Evolutionary conservation across 2,329 filamentous ascomycete genomes (phyloP).

Genomic region (Neodidymelliopsis sp.): DNA sequence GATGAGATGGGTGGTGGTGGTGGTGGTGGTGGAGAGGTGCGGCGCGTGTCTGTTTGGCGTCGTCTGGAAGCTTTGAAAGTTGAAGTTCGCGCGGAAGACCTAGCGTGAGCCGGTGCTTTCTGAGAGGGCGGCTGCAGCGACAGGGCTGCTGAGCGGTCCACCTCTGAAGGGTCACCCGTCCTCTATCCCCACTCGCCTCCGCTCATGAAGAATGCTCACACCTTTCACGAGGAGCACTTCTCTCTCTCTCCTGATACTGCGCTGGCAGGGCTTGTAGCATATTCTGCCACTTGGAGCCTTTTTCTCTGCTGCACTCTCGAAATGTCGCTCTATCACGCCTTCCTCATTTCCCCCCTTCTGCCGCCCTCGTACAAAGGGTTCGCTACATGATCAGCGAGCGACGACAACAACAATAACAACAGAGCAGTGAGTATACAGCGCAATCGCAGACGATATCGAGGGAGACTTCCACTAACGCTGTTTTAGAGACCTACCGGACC

Average conservation of each 20-base stretch:
- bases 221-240: too few relatives aligned
- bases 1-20: neutral
- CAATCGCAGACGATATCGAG: too few relatives aligned
- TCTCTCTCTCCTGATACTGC: neutral
- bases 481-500: neutral
- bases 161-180: constrained; percentile 3
- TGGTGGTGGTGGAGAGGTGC: neutral
- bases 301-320: neutral
- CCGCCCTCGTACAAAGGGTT: constrained; percentile 2
- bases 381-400: constrained; percentile 10
- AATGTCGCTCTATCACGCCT: too few relatives aligned
- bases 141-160: neutral
- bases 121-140: too few relatives aligned
- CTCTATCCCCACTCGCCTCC: constrained; percentile 4
- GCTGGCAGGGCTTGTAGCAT: neutral
- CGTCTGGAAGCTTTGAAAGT: neutral
- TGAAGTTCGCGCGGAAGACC: constrained; percentile 4
- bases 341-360: constrained; percentile 5
- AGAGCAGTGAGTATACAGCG: neutral
- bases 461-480: neutral
- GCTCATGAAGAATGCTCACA: neutral
- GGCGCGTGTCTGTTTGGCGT: constrained; percentile 2
- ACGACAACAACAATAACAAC: constrained; percentile 5
- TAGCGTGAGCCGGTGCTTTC: constrained; percentile 5
- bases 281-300: neutral